Conservation (phyloP, 148 eudicot genomes). For the Arctostaphylos glauca region DNA sequence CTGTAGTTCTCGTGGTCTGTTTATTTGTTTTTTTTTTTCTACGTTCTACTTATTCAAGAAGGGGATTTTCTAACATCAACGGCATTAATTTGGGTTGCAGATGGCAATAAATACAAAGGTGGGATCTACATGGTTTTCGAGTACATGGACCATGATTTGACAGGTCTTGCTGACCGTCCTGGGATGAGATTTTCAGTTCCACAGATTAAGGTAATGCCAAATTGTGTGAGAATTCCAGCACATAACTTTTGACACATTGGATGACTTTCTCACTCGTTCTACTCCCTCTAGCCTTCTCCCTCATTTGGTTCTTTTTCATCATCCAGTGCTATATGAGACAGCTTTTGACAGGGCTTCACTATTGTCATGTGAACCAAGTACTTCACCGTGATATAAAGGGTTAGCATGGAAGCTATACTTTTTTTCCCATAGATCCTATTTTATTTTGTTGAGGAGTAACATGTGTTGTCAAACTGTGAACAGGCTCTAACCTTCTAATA, state of each 20-base stretch:
- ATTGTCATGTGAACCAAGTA: slow-evolving; percentile 77
- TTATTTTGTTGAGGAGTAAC: background rate
- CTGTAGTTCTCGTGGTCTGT: background rate
- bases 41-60: background rate
- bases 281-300: background rate
- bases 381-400: slow-evolving; percentile 88
- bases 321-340: slow-evolving; percentile 80
- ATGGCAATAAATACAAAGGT: slow-evolving; percentile 49
- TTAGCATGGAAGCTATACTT: background rate
- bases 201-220: slow-evolving; percentile 29
- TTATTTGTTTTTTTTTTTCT: background rate
- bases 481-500: slow-evolving; percentile 78
- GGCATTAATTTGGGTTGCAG: slow-evolving; percentile 22
- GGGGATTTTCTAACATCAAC: background rate
- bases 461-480: background rate
- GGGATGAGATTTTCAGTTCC: slow-evolving; percentile 51
- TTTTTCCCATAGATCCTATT: background rate
- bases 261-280: slow-evolving; percentile 1
- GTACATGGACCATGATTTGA: slow-evolving; percentile 71
- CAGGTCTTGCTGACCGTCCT: slow-evolving; percentile 70
- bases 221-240: background rate
- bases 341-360: slow-evolving; percentile 69
- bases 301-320: background rate
- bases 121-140: slow-evolving; percentile 63
- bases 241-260: background rate